Base-by-base conservation (phyloP, 495 filamentous ascomycete genomes). In the Xylaria scruposa region DNA sequence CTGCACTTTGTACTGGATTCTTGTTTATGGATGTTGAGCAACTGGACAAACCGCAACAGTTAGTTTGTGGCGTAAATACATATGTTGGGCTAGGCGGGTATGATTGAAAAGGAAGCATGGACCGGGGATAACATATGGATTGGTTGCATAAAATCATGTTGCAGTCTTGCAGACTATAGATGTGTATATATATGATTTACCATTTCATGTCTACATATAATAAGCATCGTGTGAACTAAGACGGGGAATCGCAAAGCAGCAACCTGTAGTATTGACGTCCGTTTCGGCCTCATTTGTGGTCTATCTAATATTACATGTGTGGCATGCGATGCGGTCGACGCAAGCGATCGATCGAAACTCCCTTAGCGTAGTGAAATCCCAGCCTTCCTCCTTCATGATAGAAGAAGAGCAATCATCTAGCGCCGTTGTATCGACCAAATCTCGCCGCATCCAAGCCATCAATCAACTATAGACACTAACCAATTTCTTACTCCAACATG, bases 401-500 rank as follows among this genome's bases (percentile, higher is more conserved):
- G 26, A 49, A 47, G 54, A 49, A 38, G 26, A 53, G 46, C 2
- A 49, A 33, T n/a, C 51, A n/a, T 68, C 49, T 19, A 63, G 58
- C 59, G 56, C 53, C 56, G 56, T 42, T 40, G 51, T 5, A 36
- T 53, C 15, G 64, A 67, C 31, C 44, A 40, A 47, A 26, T 67
- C 64, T 47, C 49, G 26, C 65, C 54, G 17, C 56, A 60, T 51
- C 65, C 58, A 46, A 68, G 40, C 70, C 42, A 19, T 67, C 38
- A 44, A 9, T 63, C 36, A 44, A 42, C 44, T 24, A 53, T 60
- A 44, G 44, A 59, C 26, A 38, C 19, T 13, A 54, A 17, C 49
- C 42, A 17, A 38, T 21, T 24, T 46, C 40, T 80, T 90, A 99
- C 88, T 99, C 96, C 77, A 99, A 85, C 86, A 95, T 85, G 51